Base-by-base conservation (phyloP, 2,329 filamentous ascomycete species). In the Cladophialophora exuberans region DNA sequence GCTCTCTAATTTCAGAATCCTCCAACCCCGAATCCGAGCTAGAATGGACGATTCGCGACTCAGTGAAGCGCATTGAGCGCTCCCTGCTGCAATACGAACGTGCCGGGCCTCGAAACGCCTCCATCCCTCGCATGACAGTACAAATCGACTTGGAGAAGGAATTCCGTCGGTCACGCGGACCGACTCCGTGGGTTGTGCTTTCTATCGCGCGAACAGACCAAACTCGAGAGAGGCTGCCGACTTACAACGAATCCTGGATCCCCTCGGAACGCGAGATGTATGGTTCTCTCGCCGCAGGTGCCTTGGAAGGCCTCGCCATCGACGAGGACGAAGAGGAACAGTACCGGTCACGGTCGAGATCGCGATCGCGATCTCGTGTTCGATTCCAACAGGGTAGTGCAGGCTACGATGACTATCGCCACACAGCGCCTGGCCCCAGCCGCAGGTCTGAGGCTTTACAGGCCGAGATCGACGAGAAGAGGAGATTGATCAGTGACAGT, bases 61-160 rank as follows among this genome's bases (percentile, higher is more conserved):
- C 44, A 18, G 30, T 55, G 11, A 30, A 44, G 22, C 39, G 23
- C 39, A 23, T 55, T 25, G 46, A 51, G 25, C 39, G 35, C 18
- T 38, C 52, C 5, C 31, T 55, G 9, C 26, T 55, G 3, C 47
- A 45, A 30, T 42, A 44, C 46, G 52, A 55, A 18, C 52, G 41
- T 11, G 28, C 52, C 13, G 15, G 17, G 4, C 22, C 38, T 18
- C 30, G 7, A n/a, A 39, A 15, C 33, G n/a, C n/a, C n/a, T n/a
- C 33, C 22, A 20, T 17, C 13, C 18, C 39, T 7, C 44, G 45
- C 6, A 44, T 55, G 20, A 17, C 20, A 4, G 45, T 55, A 7
- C 30, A 43, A 1, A 33, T 55, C 17, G 46, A 55, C 31, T 15
- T 55, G 15, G 45, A 55, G 28, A 55, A 43, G 31, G 52, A 50